These are phyloP conservation scores for Colletotrichum spaethianum DNA, from an alignment of 2,329 filamentous ascomycete species.

Conservation along the genomic window DNA sequence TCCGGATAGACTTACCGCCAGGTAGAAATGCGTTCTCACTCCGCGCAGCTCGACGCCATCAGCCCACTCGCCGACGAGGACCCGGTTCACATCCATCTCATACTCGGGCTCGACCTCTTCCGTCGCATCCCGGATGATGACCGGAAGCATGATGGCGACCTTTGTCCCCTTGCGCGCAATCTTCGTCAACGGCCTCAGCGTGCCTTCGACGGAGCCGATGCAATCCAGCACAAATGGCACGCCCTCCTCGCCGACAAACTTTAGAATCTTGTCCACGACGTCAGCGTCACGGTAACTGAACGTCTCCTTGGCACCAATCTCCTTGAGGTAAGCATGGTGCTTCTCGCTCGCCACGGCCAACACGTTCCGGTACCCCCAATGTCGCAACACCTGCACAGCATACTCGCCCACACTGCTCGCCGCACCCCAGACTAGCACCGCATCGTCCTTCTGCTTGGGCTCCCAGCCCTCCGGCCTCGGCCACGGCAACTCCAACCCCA, in stretches of 20 bases:
- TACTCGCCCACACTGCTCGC: conserved; percentile 67
- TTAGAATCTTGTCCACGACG: conserved; percentile 54
- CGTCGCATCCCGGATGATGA: conserved; percentile 68
- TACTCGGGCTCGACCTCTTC: conserved; percentile 65
- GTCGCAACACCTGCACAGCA: conserved; percentile 63
- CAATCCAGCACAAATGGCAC: conserved; percentile 69
- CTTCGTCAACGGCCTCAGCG: conserved; percentile 63
- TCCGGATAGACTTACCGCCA: conserved; percentile 54
- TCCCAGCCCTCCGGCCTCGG: conserved; percentile 61
- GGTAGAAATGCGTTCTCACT: conserved; percentile 70
- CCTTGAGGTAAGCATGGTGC: conserved; percentile 59
- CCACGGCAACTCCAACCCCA: conserved; percentile 70
- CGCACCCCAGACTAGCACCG: conserved; percentile 67
- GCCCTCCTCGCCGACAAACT: conserved; percentile 43
- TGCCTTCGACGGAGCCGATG: conserved; percentile 64
- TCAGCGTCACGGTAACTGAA: conserved; percentile 63
- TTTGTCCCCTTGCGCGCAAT: conserved; percentile 64
- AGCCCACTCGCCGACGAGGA: conserved; percentile 58
- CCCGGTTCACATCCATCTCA: conserved; percentile 63
- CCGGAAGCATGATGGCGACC: conserved; percentile 72
- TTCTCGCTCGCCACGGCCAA: conserved; percentile 61
- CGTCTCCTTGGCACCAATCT: conserved; percentile 59
- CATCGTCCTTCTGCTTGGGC: conserved; percentile 51
- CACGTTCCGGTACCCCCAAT: conserved; percentile 67
- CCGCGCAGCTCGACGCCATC: conserved; percentile 67